Evolutionary conservation across 2,329 filamentous ascomycete genomes (phyloP).

Genomic region (Cladosporium oxysporum): DNA sequence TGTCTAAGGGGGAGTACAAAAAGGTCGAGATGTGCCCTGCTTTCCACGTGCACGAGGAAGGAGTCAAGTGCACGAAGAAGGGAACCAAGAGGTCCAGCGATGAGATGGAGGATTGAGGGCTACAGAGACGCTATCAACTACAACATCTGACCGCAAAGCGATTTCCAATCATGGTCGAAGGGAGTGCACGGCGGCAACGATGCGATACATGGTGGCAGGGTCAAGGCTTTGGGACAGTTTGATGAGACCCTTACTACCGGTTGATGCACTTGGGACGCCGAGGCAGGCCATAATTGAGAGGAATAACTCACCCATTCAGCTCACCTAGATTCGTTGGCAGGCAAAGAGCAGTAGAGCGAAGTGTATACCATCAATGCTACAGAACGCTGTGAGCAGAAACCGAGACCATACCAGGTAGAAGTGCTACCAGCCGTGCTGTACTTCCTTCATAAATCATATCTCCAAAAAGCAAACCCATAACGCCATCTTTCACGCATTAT

Average conservation of each 20-base stretch:
- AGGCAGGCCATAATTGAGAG: no score
- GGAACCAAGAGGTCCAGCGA: not conserved
- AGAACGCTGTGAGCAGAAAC: not conserved
- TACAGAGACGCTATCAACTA: no score
- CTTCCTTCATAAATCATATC: not conserved
- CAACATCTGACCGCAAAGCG: no score
- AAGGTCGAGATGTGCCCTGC: not conserved
- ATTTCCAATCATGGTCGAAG: no score
- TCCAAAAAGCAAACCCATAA: not conserved
- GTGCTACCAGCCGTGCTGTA: not conserved
- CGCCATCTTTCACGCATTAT: constrained; percentile 1
- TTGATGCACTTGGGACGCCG: no score
- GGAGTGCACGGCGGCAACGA: no score
- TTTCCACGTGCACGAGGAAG: constrained; percentile 2
- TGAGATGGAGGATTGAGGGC: not conserved
- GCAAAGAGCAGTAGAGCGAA: no score
- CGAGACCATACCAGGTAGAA: not conserved
- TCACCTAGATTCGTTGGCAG: no score
- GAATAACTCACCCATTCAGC: no score
- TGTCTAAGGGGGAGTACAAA: not conserved
- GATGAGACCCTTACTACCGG: no score
- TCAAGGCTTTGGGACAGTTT: no score
- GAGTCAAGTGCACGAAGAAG: not conserved
- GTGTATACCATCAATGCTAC: not conserved
- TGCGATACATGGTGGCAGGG: no score